phyloP scores from a whole-genome alignment of 2,329 filamentous ascomycete genomes.

The Exophiala sideris region DNA sequence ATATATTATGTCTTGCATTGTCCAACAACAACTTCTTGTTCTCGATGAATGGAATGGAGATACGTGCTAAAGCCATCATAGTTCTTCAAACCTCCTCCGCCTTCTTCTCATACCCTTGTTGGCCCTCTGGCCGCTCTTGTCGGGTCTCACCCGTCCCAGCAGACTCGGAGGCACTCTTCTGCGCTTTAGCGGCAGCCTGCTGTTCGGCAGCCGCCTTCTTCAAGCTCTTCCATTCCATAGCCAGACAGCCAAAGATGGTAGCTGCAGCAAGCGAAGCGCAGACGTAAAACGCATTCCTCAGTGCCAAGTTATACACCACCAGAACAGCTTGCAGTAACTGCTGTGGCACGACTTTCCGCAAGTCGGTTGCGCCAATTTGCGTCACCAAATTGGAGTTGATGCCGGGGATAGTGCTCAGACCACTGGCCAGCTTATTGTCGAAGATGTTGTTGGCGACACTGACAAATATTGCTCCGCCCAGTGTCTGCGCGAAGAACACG shows the following conservation, averaged over 20 bases:
- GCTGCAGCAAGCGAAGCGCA: slow-evolving; percentile 54
- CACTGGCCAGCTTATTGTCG: slow-evolving; percentile 18
- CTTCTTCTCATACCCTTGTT: slow-evolving; percentile 1
- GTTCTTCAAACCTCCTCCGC: slow-evolving; percentile 2
- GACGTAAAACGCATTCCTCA: slow-evolving; percentile 60
- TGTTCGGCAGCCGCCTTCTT: slow-evolving; percentile 44
- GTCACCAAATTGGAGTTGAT: slow-evolving; percentile 17
- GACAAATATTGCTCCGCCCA: slow-evolving; percentile 27
- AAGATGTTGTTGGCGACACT: slow-evolving; percentile 30
- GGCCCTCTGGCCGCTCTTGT: neutral
- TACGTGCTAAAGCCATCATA: too few relatives aligned
- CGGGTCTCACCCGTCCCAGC: neutral
- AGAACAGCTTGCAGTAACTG: slow-evolving; percentile 55
- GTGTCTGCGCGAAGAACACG: slow-evolving; percentile 28
- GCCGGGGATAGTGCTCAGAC: slow-evolving; percentile 17
- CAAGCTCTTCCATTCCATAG: slow-evolving; percentile 64
- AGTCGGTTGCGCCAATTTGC: slow-evolving; percentile 27
- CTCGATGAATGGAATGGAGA: too few relatives aligned
- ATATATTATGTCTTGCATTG: too few relatives aligned
- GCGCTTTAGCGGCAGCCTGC: slow-evolving; percentile 12
- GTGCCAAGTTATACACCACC: slow-evolving; percentile 60
- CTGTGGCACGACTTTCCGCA: slow-evolving; percentile 52
- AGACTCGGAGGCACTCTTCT: neutral
- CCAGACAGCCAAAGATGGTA: slow-evolving; percentile 52
- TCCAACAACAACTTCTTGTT: too few relatives aligned